Percentiles rank a stretch among this genome's conserved stretches.
These are phyloP conservation scores for Carex scoparia DNA, from an alignment of 176 grass and related monocot species.

Conservation along the genomic window DNA sequence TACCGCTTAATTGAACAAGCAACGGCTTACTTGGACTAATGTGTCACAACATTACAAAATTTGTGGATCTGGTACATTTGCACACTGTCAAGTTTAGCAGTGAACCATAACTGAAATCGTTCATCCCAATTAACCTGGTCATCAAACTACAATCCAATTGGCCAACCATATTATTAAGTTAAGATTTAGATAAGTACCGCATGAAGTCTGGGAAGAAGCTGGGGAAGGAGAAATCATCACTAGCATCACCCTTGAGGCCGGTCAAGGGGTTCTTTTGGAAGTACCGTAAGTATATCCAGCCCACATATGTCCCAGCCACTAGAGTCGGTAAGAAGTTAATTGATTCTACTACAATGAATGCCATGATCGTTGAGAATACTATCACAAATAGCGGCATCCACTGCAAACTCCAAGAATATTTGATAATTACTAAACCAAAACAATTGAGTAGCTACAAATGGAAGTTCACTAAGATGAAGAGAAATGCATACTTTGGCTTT, in stretches of 20 bases:
- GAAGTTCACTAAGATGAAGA: constrained; percentile 9
- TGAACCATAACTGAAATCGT: not conserved
- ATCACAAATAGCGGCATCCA: constrained; percentile 94
- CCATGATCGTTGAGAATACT: constrained; percentile 75
- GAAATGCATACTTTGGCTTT: constrained; percentile 78
- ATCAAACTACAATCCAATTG: not conserved
- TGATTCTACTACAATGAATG: constrained; percentile 79
- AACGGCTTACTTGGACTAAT: not conserved
- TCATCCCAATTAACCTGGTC: not conserved
- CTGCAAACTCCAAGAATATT: constrained; percentile 22
- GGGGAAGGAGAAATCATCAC: constrained; percentile 93
- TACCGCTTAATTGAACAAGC: not conserved
- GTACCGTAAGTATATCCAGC: constrained; percentile 96
- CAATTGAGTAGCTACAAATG: constrained; percentile 14
- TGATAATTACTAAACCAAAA: not conserved
- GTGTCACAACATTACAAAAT: not conserved
- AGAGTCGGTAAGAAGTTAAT: constrained; percentile 90
- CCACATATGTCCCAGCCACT: constrained; percentile 84
- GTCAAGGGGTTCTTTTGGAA: constrained; percentile 90
- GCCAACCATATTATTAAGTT: not conserved
- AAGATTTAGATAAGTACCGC: constrained; percentile 35
- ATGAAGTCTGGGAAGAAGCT: constrained; percentile 93
- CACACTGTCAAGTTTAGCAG: not conserved
- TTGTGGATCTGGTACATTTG: not conserved
- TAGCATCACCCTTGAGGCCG: constrained; percentile 87